Conservation (phyloP, 257 asterid genomes). For the Nicotiana obtusifolia region DNA sequence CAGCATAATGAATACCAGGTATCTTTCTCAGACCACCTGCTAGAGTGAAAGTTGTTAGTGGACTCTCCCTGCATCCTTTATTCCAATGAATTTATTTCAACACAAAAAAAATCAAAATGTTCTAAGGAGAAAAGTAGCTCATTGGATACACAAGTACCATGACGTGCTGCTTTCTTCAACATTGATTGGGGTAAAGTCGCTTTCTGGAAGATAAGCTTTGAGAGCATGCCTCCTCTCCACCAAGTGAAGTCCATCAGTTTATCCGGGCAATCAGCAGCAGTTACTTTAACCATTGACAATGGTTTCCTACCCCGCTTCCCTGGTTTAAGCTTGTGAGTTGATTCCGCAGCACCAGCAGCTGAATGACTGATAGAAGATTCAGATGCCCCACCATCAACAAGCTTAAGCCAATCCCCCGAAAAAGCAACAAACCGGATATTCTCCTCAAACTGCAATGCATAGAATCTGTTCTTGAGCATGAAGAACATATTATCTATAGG, state of each 20-base stretch:
- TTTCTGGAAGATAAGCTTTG: conserved; percentile 49
- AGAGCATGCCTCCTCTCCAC: conserved; percentile 68
- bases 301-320: conserved; percentile 70
- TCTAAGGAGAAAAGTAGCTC: background rate
- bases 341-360: conserved; percentile 44
- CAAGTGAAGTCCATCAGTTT: conserved; percentile 43
- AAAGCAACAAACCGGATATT: conserved; percentile 61
- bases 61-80: background rate
- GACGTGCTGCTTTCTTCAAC: conserved; percentile 52
- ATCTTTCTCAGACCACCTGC: conserved; percentile 64
- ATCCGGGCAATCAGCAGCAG: conserved; percentile 36
- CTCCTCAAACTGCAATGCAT: conserved; percentile 64
- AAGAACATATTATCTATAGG: background rate
- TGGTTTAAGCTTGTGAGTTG: conserved; percentile 61
- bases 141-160: conserved; percentile 37
- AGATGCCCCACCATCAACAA: conserved; percentile 46
- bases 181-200: conserved; percentile 46
- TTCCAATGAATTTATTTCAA: background rate
- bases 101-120: background rate
- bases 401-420: conserved; percentile 72
- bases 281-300: conserved; percentile 32
- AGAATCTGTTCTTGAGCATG: conserved; percentile 16
- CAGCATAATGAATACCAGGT: conserved; percentile 48
- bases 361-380: conserved; percentile 43
- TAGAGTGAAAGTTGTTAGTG: conserved; percentile 11